phyloP scores from a whole-genome alignment of 83 land plant species.

The Thuja plicata region DNA sequence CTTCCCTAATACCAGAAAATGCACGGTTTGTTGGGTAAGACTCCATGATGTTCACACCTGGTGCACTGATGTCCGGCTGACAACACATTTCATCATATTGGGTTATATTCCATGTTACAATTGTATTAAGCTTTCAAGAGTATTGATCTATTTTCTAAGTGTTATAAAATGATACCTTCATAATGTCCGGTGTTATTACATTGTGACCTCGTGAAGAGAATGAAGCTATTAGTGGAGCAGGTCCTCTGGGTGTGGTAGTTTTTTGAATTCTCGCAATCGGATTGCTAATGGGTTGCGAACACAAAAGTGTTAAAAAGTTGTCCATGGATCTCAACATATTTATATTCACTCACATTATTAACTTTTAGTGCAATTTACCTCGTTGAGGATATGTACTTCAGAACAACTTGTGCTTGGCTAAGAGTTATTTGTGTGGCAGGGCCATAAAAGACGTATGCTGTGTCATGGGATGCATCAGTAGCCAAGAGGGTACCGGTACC shows the following conservation, averaged over 20 bases:
- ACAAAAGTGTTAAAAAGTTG: background rate
- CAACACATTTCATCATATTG: no score
- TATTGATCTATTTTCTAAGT: no score
- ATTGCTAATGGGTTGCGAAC: background rate
- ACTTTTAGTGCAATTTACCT: background rate
- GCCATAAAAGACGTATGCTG: no score
- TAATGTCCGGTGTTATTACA: background rate
- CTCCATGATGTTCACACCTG: constrained; percentile 7
- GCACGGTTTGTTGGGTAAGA: background rate
- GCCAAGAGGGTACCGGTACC: no score
- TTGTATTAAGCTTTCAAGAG: no score
- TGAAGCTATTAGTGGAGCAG: background rate
- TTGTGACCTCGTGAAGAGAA: background rate
- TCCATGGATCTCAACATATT: no score
- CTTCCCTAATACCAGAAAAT: background rate
- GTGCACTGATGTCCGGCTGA: constrained; percentile 21
- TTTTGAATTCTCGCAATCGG: background rate
- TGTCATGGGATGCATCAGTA: no score
- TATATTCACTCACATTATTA: no score
- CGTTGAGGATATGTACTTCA: background rate
- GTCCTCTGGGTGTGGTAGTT: background rate
- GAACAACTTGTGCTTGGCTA: background rate
- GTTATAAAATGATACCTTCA: background rate
- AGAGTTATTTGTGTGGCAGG: background rate
- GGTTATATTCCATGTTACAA: no score